A percentile compares a stretch with the other conserved stretches of the same genome.
Evolutionary conservation across 352 stramenopile genomes (phyloP).

Genomic region (Thraustochytrium striatum): DNA sequence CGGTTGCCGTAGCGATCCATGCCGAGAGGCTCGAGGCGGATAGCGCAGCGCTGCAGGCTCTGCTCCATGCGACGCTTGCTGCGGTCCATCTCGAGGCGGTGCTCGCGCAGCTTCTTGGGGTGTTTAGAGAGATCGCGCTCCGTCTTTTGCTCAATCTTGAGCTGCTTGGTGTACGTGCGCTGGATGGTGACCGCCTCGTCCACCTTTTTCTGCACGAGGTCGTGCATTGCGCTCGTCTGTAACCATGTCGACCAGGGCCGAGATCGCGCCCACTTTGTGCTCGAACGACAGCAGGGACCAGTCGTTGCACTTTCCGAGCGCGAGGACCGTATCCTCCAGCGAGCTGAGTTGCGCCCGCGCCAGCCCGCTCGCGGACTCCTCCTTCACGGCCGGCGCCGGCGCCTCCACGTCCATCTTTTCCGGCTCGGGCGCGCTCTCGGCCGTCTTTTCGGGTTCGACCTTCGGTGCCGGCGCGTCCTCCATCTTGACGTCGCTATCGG

Average conservation of each 20-base stretch:
- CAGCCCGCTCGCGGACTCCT: too few species aligned
- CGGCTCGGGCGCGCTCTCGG: too few species aligned
- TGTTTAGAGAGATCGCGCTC: constrained; percentile 16
- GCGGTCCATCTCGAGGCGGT: neutral
- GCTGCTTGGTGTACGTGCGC: neutral
- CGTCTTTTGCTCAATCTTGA: constrained; percentile 5
- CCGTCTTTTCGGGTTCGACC: too few species aligned
- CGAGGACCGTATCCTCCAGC: constrained; percentile 7
- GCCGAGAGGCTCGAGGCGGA: constrained; percentile 39
- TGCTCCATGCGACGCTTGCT: neutral
- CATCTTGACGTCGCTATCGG: too few species aligned
- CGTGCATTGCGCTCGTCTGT: constrained; percentile 17
- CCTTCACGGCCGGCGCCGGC: too few species aligned
- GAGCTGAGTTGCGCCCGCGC: too few species aligned
- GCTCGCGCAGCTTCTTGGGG: neutral
- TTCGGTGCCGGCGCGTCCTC: too few species aligned
- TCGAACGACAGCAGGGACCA: constrained; percentile 7
- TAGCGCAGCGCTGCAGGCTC: constrained; percentile 3
- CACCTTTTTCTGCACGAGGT: constrained; percentile 7
- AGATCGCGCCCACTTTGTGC: constrained; percentile 5
- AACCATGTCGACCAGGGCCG: constrained; percentile 30
- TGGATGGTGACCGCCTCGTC: neutral
- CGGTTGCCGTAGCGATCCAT: constrained; percentile 28
- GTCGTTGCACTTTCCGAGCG: neutral
- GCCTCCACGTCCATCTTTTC: too few species aligned